These are phyloP conservation scores for Curvularia eragrostidis DNA, from an alignment of 2,329 filamentous ascomycete genomes.

Conservation along the genomic window DNA sequence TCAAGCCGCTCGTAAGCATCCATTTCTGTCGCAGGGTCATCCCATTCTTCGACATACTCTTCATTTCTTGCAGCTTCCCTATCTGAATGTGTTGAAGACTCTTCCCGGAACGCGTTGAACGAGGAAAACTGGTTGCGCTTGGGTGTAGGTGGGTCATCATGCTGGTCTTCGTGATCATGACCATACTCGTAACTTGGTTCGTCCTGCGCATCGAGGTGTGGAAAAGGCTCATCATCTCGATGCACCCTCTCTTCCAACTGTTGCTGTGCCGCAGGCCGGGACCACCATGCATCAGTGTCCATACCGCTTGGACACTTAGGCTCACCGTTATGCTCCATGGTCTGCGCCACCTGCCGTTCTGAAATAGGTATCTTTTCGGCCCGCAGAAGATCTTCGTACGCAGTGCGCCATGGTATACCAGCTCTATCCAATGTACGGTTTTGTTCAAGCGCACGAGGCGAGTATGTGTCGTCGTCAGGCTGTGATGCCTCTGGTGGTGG, in stretches of 20 bases:
- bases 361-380: slow-evolving; percentile 33
- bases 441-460: slow-evolving; percentile 61
- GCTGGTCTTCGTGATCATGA: slow-evolving; percentile 42
- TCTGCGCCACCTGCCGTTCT: slow-evolving; percentile 5
- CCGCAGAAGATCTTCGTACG: slow-evolving; percentile 65
- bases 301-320: slow-evolving; percentile 17
- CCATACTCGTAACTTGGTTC: slow-evolving; percentile 45
- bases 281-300: not conserved
- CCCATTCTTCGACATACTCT: slow-evolving; percentile 1
- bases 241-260: slow-evolving; percentile 12
- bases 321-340: not conserved
- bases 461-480: slow-evolving; percentile 51
- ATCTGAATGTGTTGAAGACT: slow-evolving; percentile 9
- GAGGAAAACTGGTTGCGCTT: slow-evolving; percentile 20
- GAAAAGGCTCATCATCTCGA: not conserved
- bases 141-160: slow-evolving; percentile 45
- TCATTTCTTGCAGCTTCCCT: not conserved
- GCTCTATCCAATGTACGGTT: slow-evolving; percentile 48
- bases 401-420: slow-evolving; percentile 60
- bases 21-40: slow-evolving; percentile 54
- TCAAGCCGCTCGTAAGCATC: slow-evolving; percentile 60
- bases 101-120: not conserved
- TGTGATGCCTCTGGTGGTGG: slow-evolving; percentile 19
- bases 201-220: slow-evolving; percentile 23
- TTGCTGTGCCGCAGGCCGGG: slow-evolving; percentile 7